A percentile compares a stretch with the other conserved stretches of the same genome.
These are phyloP conservation scores for Aciculosporium take DNA, from an alignment of 2,329 filamentous ascomycete genomes.

Conservation along the genomic window DNA sequence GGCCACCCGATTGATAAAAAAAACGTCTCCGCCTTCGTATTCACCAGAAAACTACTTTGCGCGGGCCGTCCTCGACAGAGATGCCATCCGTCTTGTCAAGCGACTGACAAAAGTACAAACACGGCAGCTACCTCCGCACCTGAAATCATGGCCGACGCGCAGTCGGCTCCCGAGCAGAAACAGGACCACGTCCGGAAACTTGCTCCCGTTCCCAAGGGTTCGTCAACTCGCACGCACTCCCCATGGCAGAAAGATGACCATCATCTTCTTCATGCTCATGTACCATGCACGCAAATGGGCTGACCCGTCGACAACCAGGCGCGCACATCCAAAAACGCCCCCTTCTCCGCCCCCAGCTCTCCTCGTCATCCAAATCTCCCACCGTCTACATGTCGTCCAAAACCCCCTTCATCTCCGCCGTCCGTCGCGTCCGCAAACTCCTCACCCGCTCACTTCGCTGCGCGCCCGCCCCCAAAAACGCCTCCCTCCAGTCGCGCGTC, in stretches of 20 bases:
- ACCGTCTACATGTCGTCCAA: conserved; percentile 50
- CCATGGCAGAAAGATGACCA: too few species aligned
- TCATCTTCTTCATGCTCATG: too few species aligned
- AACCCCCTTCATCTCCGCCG: conserved; percentile 53
- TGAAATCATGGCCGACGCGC: neutral
- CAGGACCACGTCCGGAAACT: conserved; percentile 1
- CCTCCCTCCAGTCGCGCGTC: conserved; percentile 32
- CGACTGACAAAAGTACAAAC: neutral
- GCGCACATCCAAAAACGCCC: conserved; percentile 36
- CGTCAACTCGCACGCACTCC: neutral
- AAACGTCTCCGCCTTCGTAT: too few species aligned
- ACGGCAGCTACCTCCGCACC: neutral
- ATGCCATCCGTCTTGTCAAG: neutral
- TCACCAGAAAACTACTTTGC: too few species aligned
- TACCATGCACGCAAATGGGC: too few species aligned
- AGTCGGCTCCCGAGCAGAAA: neutral
- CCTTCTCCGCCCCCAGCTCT: conserved; percentile 24
- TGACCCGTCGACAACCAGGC: conserved; percentile 21
- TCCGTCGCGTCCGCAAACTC: conserved; percentile 50
- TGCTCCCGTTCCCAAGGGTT: conserved; percentile 4
- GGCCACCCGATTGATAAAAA: too few species aligned
- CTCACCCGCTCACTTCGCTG: conserved; percentile 37
- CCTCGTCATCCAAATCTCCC: conserved; percentile 27
- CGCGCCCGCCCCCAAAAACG: conserved; percentile 32
- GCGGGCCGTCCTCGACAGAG: too few species aligned